phyloP scores from a whole-genome alignment of 345 rosid species.

The Eucalyptus globulus region DNA sequence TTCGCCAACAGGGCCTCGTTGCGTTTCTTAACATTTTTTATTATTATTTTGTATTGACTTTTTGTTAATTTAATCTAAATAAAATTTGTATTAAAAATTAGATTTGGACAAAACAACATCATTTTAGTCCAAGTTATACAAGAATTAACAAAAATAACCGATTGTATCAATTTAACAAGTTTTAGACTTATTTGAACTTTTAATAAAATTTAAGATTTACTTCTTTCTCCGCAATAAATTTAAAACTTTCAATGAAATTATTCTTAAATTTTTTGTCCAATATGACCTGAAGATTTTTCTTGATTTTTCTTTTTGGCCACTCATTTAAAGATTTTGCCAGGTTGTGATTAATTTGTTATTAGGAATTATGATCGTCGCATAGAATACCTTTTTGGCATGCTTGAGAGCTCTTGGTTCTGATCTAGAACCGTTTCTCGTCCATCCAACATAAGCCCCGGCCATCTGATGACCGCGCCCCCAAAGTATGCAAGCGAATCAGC shows the following conservation, averaged over 20 bases:
- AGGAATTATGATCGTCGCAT: neutral
- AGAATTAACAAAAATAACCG: no score
- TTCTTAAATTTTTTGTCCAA: neutral
- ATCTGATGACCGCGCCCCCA: neutral
- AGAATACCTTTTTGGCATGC: neutral
- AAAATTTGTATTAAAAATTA: no score
- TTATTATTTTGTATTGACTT: no score
- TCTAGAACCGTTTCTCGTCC: neutral
- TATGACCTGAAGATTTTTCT: neutral
- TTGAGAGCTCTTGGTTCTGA: neutral
- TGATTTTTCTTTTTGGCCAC: neutral
- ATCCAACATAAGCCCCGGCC: rapidly evolving
- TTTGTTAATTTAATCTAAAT: no score
- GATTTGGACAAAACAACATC: no score
- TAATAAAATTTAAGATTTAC: no score
- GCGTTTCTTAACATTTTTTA: rapidly evolving
- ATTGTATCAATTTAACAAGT: no score
- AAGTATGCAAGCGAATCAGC: rapidly evolving
- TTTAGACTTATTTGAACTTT: no score
- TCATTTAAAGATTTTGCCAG: neutral
- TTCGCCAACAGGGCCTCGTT: rapidly evolving
- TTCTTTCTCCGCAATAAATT: no score
- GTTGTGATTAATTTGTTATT: neutral
- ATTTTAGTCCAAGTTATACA: no score
- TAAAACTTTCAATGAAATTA: no score